These are phyloP conservation scores for Colletotrichum sp. DNA, from an alignment of 2,329 filamentous ascomycete genomes.

Conservation along the genomic window DNA sequence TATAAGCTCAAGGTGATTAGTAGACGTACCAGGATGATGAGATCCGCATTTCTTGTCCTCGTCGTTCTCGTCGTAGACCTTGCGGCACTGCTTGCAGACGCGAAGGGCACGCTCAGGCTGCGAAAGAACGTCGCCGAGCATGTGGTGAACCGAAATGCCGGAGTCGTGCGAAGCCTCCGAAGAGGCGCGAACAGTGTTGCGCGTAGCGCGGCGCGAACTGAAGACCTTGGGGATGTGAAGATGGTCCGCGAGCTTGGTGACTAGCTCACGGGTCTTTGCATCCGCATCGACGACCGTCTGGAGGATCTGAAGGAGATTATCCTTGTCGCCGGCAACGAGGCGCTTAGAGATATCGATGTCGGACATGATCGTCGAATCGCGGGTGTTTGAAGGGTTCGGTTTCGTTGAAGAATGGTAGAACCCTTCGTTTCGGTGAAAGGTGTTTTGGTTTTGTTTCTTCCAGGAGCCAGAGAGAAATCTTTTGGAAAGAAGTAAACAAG, in stretches of 20 bases:
- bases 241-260: neutral
- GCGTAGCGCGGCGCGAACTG: neutral
- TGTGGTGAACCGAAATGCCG: neutral
- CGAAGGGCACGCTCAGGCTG: neutral
- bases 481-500: neutral
- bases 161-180: constrained; percentile 3
- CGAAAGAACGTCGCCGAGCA: neutral
- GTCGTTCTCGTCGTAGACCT: constrained; percentile 1
- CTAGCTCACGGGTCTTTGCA: neutral
- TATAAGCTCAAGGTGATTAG: no score
- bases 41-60: neutral
- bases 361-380: neutral
- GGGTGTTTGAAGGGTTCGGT: neutral
- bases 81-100: neutral
- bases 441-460: neutral
- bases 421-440: neutral
- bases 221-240: neutral
- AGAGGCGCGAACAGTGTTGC: neutral
- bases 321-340: neutral
- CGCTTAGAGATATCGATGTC: neutral
- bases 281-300: neutral
- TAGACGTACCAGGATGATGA: neutral
- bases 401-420: neutral
- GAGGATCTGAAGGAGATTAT: neutral
- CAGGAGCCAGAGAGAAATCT: neutral